Conservation (phyloP, 495 filamentous ascomycete species). For the Trichocladium antarcticum region DNA sequence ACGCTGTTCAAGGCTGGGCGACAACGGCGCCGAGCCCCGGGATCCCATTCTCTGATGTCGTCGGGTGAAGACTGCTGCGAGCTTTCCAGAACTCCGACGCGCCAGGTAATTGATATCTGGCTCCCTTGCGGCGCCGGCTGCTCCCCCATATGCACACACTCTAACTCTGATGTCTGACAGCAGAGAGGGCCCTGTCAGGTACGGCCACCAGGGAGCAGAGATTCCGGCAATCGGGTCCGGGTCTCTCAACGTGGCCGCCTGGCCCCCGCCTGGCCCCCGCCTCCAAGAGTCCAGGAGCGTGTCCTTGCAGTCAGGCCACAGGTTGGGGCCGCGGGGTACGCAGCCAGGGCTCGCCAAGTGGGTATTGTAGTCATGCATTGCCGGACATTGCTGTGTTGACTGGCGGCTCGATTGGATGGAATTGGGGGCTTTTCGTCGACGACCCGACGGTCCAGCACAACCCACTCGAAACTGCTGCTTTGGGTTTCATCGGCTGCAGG, state of each 20-base stretch:
- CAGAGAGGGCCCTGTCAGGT: constrained; percentile 4
- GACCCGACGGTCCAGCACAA: constrained; percentile 4
- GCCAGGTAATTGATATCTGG: neutral
- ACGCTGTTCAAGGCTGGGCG: constrained; percentile 4
- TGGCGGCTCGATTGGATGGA: constrained; percentile 1
- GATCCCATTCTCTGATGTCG: neutral
- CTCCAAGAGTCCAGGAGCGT: constrained; percentile 5
- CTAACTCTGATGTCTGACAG: constrained; percentile 8
- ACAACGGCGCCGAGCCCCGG: neutral
- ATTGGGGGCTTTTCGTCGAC: neutral
- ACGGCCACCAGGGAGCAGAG: neutral
- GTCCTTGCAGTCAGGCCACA: constrained; percentile 12
- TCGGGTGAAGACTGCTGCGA: neutral
- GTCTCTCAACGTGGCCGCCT: constrained; percentile 9
- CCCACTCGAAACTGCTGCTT: constrained; percentile 7
- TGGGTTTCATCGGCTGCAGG: constrained; percentile 11
- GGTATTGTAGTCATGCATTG: no score
- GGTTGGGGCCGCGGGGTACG: constrained; percentile 9
- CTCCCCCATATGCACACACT: constrained; percentile 13
- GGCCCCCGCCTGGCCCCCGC: neutral
- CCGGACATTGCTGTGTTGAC: no score
- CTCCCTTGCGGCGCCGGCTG: neutral
- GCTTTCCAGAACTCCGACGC: constrained; percentile 7
- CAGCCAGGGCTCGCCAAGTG: neutral
- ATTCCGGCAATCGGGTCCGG: constrained; percentile 10